Evolutionary conservation across 2,329 filamentous ascomycete genomes (phyloP), one percentile per base, ranked within the genome.

Genomic region (Trichoderma brevicompactum): DNA sequence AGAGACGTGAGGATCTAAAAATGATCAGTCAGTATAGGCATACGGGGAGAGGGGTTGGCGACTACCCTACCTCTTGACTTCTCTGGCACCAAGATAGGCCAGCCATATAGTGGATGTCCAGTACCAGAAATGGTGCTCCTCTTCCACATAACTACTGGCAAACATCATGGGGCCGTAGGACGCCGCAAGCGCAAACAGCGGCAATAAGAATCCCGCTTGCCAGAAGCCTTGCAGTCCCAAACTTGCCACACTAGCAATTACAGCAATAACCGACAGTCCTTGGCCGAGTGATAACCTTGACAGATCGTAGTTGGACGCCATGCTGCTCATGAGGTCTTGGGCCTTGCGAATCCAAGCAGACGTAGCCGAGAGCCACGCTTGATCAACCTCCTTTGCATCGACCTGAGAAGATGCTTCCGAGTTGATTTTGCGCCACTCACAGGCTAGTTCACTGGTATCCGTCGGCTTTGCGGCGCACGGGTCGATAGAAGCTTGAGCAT

Each of bases 91-190:
- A 12, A 89, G 78, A 36, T 82, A 79, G 1, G 81, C 77, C 38
- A 90, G 74, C 91, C 91, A 96, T 7, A 87, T 85, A 0, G 90
- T 88, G 0, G 89, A 85, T 1, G 87, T 79, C 93, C 94, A 98
- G 78, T 99, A 98, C 95, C 95, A 99, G 75, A 97, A 97, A 70
- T 98, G 92, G 56, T 99, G 95, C 76, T 99, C 95, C 78, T 99
- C 95, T 77, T 99, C 95, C 2, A 99, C 92, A 75, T 95, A 99
- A 73, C 94, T 98, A 75, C 92, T 97, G 9, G 94, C 94, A 78
- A 98, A 98, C 94, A 98, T 98, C 87, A 97, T 96, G 43, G 87
- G 76, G 1, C 89, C 88, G 73, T 98, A 97, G 0, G 85, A 76
- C 0, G 88, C 54, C 0, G 85, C 85, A 36, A 88, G 80, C 2